Evolutionary conservation across 2,329 filamentous ascomycete genomes (phyloP).

Genomic region (Penicillium sp.): DNA sequence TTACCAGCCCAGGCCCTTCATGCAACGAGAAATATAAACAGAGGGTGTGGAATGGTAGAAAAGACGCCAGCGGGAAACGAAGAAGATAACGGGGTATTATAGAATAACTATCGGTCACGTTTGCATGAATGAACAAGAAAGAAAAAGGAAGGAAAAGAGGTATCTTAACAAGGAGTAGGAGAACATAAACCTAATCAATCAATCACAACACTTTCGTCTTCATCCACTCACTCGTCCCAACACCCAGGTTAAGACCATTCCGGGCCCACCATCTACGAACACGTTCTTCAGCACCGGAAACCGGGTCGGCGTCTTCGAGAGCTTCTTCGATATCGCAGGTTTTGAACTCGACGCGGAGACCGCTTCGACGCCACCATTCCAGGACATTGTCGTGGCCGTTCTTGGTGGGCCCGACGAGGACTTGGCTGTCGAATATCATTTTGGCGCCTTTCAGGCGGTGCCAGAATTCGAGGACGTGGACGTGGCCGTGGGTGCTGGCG

Average conservation of each 20-base stretch:
- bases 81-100: too few relatives aligned
- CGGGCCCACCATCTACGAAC: conserved; percentile 80
- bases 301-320: conserved; percentile 64
- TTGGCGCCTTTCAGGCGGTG: conserved; percentile 63
- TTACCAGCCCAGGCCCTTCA: too few relatives aligned
- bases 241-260: conserved; percentile 70
- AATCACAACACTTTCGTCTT: conserved; percentile 63
- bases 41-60: too few relatives aligned
- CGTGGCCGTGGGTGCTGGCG: conserved; percentile 75
- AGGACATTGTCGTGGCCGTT: conserved; percentile 75
- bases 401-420: conserved; percentile 76
- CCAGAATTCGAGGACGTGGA: conserved; percentile 76
- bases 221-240: conserved; percentile 84
- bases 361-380: conserved; percentile 77
- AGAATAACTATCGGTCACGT: too few relatives aligned
- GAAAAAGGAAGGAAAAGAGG: too few relatives aligned
- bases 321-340: conserved; percentile 94
- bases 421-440: conserved; percentile 75
- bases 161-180: too few relatives aligned
- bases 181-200: too few relatives aligned
- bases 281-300: conserved; percentile 59
- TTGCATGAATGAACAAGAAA: too few relatives aligned
- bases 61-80: too few relatives aligned
- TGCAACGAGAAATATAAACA: too few relatives aligned
- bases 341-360: conserved; percentile 77